Base-by-base conservation (phyloP, 2,329 filamentous ascomycete genomes). In the Pyricularia pennisetigena region DNA sequence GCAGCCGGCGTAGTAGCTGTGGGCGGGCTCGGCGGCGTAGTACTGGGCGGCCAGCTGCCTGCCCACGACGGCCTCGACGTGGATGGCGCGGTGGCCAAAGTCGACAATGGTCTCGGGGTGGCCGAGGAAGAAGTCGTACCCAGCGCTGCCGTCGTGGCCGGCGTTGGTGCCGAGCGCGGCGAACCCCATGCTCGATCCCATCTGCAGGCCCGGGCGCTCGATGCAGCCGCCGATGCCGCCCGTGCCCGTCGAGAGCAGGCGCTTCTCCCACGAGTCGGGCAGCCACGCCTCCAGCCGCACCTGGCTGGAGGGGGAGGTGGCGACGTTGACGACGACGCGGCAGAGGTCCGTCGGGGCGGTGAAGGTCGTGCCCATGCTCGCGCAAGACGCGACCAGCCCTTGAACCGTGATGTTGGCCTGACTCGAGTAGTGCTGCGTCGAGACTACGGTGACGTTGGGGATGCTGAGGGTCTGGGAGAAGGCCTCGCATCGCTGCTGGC, bases 1-100 rank as follows among this genome's bases (percentile, higher is more conserved):
- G 72, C 86, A 88, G 8, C 86, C 86, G 2, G 82, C 72, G 69
- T 83, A 88, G 74, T 88, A 88, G 1, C 80, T 82, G 67, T 81
- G 82, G 0, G 75, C 73, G 0, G 78, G 73, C 0, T 29, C 4
- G 3, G 68, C 69, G 1, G 75, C 75, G 71, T 88, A 88, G 74
- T 84, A 86, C 0, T 75, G 72, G 12, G 80, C 72, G 1, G 79
- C 77, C 23, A 88, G 75, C 28, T 79, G 68, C 71, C 85, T 87
- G 10, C 81, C 83, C 0, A 82, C 72, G 0, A 79, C 77, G 0
- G 83, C 81, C 0, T 82, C 83, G 0, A 79, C 80, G 70, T 86
- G 85, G 0, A 81, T 68, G 0, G 73, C 72, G 41, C 65, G 23
- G 2, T 75, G 76, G 14, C 75, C 73, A 69, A 77, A 81, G 69